A percentile compares a stretch with the other conserved stretches of the same genome.
Evolutionary conservation across 331 rosid genomes (phyloP).

Genomic region (Arachis monticola): DNA sequence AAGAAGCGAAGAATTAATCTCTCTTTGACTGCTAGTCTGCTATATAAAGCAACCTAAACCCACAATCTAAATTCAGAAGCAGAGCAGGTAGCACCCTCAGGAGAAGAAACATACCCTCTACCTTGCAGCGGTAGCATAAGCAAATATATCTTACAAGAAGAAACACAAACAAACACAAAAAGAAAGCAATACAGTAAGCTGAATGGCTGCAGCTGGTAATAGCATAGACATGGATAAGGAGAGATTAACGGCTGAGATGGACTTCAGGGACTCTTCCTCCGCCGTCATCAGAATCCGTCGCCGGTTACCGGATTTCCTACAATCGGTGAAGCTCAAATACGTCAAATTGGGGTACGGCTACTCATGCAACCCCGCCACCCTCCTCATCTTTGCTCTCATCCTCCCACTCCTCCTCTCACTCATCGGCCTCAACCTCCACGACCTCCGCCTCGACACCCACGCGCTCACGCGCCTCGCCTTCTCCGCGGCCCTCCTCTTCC

Average conservation of each 20-base stretch:
- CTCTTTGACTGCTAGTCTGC: too few species aligned
- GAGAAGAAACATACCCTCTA: too few species aligned
- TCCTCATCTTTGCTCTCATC: constrained; percentile 46
- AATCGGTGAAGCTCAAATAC: constrained; percentile 84
- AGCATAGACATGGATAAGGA: constrained; percentile 79
- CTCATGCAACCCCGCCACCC: constrained; percentile 69
- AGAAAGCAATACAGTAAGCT: too few species aligned
- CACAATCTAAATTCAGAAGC: too few species aligned
- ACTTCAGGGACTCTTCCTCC: constrained; percentile 76
- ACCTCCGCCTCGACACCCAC: constrained; percentile 52
- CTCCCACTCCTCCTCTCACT: constrained; percentile 59
- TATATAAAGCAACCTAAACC: too few species aligned
- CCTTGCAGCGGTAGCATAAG: too few species aligned
- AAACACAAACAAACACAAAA: too few species aligned
- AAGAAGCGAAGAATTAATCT: too few species aligned
- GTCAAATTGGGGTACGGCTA: constrained; percentile 83
- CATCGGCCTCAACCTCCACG: constrained; percentile 52
- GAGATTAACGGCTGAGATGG: constrained; percentile 91
- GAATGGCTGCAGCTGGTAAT: background rate
- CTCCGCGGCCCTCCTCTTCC: constrained; percentile 45
- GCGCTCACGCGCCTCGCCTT: constrained; percentile 48
- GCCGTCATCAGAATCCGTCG: constrained; percentile 79
- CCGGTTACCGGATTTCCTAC: constrained; percentile 72
- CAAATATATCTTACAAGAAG: too few species aligned
- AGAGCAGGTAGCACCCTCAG: too few species aligned